Evolutionary conservation across 192 early-diverging fungal genomes (phyloP), one percentile per base, ranked within the genome.

Genomic region (Chytriomyces confervae): DNA sequence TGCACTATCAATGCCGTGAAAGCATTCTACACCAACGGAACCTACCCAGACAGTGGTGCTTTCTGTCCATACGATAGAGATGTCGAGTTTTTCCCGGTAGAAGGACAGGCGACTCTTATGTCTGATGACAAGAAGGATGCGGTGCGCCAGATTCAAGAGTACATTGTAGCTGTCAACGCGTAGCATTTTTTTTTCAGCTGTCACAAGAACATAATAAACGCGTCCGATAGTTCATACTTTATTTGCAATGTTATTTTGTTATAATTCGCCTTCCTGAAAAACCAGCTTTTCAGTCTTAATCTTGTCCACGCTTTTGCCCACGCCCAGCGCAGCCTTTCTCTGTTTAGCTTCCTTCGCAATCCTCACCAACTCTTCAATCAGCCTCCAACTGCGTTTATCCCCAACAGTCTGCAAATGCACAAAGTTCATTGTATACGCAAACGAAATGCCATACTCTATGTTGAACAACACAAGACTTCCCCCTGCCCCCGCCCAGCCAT

Each of bases 401-500:
- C 91, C 90, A 16, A 89, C 48, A 27, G 82, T 62, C 47, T 83
- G 63, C 66, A 87, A 80, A 13, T 83, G 83, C 57, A 86, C 81
- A 2, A 85, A 82, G 62, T 91, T 92, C 75, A 85, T 86, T 20
- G 84, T 83, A 71, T 91, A 93, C 0, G 84, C 77, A 45, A 92
- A 91, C 0, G 85, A 83, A 53, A 92, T 82, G 36, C 83, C 80
- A 20, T 86, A 81, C 43, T 90, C 84, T 2, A 71, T 79, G 66
- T 91, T 90, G 83, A 86, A 92, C 3, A 64, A n/a, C 16, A 75
- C 78, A 13, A 79, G 23, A 11, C 82, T 84, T 0, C 92, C 92
- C 7, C 92, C 91, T 5, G 84, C 84, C 2, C 92, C 92, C 5
- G 84, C 86, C 91, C 91, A 92, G 18, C 91, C 90, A 53, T 85